A percentile compares a stretch with the other conserved stretches of the same genome.
Conservation (phyloP, 2,329 filamentous ascomycete species). For the Pyricularia pennisetigena region DNA sequence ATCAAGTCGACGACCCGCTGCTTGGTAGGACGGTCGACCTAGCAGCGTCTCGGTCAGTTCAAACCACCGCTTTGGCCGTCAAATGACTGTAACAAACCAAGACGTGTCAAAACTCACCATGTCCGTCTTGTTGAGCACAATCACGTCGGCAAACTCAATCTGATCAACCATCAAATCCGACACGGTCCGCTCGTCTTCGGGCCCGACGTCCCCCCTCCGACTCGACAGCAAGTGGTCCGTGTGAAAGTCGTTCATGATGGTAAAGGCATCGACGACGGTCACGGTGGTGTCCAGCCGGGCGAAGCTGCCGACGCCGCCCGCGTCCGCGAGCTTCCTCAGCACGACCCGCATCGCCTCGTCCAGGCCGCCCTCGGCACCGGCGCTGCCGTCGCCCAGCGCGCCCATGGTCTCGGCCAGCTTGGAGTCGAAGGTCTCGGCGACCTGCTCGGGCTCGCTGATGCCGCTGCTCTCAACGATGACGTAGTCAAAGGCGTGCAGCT, state of each 20-base stretch:
- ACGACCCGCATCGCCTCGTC: conserved; percentile 6
- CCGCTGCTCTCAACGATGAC: conserved; percentile 63
- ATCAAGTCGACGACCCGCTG: conserved; percentile 41
- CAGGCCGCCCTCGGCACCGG: conserved; percentile 12
- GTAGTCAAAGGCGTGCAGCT: conserved; percentile 57
- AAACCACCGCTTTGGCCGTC: too few relatives aligned
- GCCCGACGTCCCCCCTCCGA: conserved; percentile 49
- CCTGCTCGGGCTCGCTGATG: conserved; percentile 64
- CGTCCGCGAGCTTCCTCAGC: conserved; percentile 22
- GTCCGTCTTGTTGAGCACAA: conserved; percentile 63
- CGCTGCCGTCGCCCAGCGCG: conserved; percentile 17
- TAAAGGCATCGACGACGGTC: conserved; percentile 65
- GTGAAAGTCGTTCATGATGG: conserved; percentile 62
- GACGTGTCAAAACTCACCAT: conserved; percentile 34
- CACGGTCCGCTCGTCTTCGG: conserved; percentile 64
- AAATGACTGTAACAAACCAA: not conserved
- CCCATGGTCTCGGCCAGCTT: conserved; percentile 39
- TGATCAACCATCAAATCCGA: conserved; percentile 70
- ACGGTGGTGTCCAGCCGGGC: conserved; percentile 61
- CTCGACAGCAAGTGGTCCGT: conserved; percentile 58
- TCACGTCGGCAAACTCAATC: conserved; percentile 67
- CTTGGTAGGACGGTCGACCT: conserved; percentile 30
- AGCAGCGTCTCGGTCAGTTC: not conserved
- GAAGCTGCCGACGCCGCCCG: conserved; percentile 56
- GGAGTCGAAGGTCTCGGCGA: conserved; percentile 61